A percentile compares a stretch with the other conserved stretches of the same genome.
phyloP scores from a whole-genome alignment of 176 grass and related monocot species.

The Eleusine coracana region DNA sequence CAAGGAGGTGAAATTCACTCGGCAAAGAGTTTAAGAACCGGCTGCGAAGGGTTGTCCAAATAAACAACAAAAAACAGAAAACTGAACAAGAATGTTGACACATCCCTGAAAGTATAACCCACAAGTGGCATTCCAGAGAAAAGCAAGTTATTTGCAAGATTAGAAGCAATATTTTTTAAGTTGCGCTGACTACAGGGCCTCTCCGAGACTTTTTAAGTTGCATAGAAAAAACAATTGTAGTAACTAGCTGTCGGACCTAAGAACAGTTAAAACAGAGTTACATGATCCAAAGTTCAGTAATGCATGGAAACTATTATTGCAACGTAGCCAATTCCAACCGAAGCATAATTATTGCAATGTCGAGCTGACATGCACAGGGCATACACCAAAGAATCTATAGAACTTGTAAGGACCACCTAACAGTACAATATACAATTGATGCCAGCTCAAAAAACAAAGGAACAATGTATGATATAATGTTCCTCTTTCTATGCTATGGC shows the following conservation, averaged over 20 bases:
- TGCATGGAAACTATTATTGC: not conserved
- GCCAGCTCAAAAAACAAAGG: not conserved
- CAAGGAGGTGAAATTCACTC: not conserved
- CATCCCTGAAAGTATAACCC: not conserved
- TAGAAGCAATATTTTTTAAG: not conserved
- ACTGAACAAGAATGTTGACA: not conserved
- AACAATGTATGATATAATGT: not conserved
- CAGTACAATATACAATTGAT: not conserved
- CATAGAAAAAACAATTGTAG: not conserved
- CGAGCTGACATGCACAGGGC: not conserved
- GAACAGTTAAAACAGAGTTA: conserved; percentile 2
- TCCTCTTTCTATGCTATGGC: not conserved
- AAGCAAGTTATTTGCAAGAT: not conserved
- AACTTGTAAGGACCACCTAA: not conserved
- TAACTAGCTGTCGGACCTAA: not conserved
- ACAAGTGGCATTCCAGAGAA: not conserved
- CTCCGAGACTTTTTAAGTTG: not conserved
- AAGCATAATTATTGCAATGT: conserved; percentile 23
- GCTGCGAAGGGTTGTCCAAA: not conserved
- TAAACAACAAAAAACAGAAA: not conserved
- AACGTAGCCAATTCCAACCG: not conserved
- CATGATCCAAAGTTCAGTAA: conserved; percentile 27
- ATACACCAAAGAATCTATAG: conserved; percentile 28
- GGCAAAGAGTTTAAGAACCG: not conserved
- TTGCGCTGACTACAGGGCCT: not conserved